Percentiles rank a stretch among this genome's conserved stretches.
Conservation (phyloP, 2,329 filamentous ascomycete species). For the Botrytis hyacinthi region DNA sequence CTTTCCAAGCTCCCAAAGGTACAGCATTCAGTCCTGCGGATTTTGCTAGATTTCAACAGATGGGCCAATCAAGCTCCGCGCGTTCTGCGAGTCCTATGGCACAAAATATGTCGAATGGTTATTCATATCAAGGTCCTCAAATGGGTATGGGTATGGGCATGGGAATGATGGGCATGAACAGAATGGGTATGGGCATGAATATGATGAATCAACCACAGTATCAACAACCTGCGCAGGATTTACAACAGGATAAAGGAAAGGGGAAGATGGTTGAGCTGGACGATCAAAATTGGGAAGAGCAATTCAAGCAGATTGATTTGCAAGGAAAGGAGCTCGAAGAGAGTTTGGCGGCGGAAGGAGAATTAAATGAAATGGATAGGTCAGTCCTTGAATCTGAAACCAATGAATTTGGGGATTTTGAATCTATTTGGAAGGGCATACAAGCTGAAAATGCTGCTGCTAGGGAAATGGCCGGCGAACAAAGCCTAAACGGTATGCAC, state of each 20-base stretch:
- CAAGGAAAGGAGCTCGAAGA: conserved; percentile 50
- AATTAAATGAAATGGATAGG: conserved; percentile 87
- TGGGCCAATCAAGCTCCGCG: conserved; percentile 53
- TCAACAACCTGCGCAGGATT: conserved; percentile 42
- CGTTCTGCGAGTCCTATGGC: conserved; percentile 58
- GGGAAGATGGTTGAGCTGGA: conserved; percentile 93
- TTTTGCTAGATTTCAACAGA: conserved; percentile 82
- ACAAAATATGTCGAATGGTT: conserved; percentile 46
- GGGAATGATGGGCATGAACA: conserved; percentile 56
- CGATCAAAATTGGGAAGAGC: conserved; percentile 92
- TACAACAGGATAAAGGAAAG: conserved; percentile 67
- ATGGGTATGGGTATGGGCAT: conserved; percentile 45
- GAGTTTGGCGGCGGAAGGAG: conserved; percentile 46
- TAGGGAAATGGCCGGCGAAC: conserved; percentile 66
- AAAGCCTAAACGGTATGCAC: conserved; percentile 54
- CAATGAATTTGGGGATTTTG: conserved; percentile 80
- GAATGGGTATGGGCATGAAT: conserved; percentile 57
- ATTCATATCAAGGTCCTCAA: conserved; percentile 55
- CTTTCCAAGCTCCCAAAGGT: conserved; percentile 58
- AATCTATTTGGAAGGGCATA: conserved; percentile 83
- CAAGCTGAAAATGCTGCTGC: conserved; percentile 70
- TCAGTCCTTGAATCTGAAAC: conserved; percentile 71
- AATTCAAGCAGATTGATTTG: conserved; percentile 85
- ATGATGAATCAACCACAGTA: conserved; percentile 46
- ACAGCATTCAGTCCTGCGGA: conserved; percentile 76